These are phyloP conservation scores for Gracilaria gracilis DNA, from an alignment of 23 red algal genomes.

Conservation along the genomic window DNA sequence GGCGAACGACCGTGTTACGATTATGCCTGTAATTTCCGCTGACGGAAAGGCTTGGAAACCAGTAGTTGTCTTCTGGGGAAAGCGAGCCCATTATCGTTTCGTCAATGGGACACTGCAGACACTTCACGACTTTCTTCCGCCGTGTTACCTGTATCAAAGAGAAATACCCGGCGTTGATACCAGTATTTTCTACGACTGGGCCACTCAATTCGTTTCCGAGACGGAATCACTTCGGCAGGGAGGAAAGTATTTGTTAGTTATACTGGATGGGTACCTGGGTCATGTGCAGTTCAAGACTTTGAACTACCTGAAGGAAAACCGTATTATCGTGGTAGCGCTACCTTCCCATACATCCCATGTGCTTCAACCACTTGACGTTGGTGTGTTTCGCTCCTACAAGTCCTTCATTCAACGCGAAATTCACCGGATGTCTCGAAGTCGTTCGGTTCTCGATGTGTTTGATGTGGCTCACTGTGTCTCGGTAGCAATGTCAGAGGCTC, in stretches of 20 bases:
- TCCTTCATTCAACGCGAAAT: background rate
- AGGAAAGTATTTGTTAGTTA: background rate
- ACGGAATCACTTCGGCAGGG: background rate
- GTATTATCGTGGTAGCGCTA: background rate
- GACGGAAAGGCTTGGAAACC: background rate
- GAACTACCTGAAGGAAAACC: background rate
- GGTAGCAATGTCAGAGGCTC: too few relatives aligned
- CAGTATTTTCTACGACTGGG: constrained; percentile 8
- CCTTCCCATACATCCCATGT: background rate
- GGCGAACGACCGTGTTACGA: background rate
- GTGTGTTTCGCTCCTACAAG: constrained; percentile 10
- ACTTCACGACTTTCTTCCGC: background rate
- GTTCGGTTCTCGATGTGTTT: too few relatives aligned
- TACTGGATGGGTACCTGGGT: background rate
- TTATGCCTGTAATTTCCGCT: constrained; percentile 23
- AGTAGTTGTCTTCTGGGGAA: background rate
- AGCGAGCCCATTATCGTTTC: background rate
- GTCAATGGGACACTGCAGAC: background rate
- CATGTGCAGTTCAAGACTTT: background rate
- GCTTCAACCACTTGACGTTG: constrained; percentile 19
- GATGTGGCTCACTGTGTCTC: too few relatives aligned
- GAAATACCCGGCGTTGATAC: background rate
- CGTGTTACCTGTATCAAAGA: constrained; percentile 8
- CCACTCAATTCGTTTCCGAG: background rate
- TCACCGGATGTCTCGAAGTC: too few relatives aligned